These are phyloP conservation scores for Breviolum minutum DNA, from an alignment of 73 alveolate species.

Conservation along the genomic window DNA sequence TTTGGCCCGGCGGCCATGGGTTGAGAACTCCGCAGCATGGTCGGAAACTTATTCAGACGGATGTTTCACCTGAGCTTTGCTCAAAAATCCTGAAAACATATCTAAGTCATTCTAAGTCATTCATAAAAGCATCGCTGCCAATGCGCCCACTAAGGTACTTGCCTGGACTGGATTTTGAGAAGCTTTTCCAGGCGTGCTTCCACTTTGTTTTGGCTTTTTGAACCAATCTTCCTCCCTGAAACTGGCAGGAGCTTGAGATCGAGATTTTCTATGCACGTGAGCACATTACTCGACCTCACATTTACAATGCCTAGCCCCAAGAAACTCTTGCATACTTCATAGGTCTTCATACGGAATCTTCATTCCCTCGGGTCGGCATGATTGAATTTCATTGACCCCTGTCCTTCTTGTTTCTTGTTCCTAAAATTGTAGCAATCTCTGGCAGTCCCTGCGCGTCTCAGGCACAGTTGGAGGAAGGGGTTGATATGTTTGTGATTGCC, in stretches of 20 bases:
- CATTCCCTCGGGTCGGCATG: background rate
- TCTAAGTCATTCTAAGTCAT: background rate
- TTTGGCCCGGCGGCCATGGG: slow-evolving; percentile 86
- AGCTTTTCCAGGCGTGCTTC: slow-evolving; percentile 45
- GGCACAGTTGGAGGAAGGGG: slow-evolving; percentile 91
- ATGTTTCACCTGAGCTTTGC: background rate
- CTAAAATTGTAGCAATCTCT: too few relatives aligned
- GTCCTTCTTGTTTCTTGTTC: too few relatives aligned
- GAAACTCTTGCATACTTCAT: background rate
- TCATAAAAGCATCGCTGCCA: too few relatives aligned
- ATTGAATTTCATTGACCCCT: background rate
- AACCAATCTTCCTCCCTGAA: background rate
- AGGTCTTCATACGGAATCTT: too few relatives aligned
- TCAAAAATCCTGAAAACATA: background rate
- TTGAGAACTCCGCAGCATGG: slow-evolving; percentile 81
- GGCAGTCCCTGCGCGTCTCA: background rate
- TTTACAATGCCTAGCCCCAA: slow-evolving; percentile 38
- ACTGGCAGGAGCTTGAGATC: slow-evolving; percentile 53
- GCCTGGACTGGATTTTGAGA: slow-evolving; percentile 62
- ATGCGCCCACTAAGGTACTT: slow-evolving; percentile 23
- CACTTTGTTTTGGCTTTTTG: background rate
- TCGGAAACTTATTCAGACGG: background rate
- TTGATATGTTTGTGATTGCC: slow-evolving; percentile 82
- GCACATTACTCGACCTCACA: slow-evolving; percentile 83
- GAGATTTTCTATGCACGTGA: slow-evolving; percentile 83